A percentile compares a stretch with the other conserved stretches of the same genome.
Evolutionary conservation across 2,329 filamentous ascomycete species (phyloP).

Genomic region (Penicillium sp.): DNA sequence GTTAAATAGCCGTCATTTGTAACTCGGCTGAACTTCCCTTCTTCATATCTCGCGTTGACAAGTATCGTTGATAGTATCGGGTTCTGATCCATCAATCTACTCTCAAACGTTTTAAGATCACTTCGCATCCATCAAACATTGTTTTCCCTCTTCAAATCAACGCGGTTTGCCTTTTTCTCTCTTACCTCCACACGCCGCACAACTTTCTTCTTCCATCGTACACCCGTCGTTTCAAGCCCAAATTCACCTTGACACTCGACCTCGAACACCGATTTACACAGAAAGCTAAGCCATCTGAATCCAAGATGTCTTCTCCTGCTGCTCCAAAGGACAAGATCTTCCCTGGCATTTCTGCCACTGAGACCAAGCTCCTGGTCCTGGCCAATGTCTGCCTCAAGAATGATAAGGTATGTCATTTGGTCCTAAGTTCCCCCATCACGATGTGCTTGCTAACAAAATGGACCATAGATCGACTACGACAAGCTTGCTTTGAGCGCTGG

Average conservation of each 20-base stretch:
- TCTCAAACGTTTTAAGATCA: too few species aligned
- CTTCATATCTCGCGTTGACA: neutral
- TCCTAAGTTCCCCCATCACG: too few species aligned
- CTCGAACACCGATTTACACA: neutral
- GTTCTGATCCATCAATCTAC: neutral
- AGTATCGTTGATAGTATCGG: neutral
- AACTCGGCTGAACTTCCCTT: neutral
- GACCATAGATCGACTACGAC: neutral
- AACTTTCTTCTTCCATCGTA: neutral
- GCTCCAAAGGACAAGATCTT: neutral
- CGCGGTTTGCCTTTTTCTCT: too few species aligned
- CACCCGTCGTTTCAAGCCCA: neutral
- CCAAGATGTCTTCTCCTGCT: neutral
- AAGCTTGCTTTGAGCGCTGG: neutral
- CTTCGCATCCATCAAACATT: neutral
- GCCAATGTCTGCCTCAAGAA: neutral
- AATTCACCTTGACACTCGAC: neutral
- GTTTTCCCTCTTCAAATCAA: neutral
- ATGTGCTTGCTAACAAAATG: neutral
- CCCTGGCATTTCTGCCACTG: neutral
- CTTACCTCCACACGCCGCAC: too few species aligned
- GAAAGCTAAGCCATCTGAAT: too few species aligned
- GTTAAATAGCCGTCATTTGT: neutral
- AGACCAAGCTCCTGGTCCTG: neutral
- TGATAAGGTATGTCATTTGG: neutral